Conservation (phyloP, 306 rosid species). For the Quercus robur region DNA sequence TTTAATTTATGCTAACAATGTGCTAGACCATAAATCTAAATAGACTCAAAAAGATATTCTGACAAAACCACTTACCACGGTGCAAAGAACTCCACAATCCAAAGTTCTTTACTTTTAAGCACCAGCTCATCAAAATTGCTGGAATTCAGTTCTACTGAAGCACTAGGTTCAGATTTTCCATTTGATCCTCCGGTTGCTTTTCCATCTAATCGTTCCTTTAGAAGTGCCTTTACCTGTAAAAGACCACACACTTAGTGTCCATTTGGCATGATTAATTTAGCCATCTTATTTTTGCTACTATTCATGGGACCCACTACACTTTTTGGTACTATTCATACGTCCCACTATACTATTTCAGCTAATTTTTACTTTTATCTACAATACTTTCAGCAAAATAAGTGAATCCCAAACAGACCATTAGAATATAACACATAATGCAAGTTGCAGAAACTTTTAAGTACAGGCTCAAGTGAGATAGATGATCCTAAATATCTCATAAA, state of each 20-base stretch:
- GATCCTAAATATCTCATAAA: constrained; percentile 6
- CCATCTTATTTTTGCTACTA: too few species aligned
- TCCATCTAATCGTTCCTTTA: constrained; percentile 86
- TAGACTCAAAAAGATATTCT: not conserved
- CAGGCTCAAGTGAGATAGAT: not conserved
- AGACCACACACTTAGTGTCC: constrained; percentile 1
- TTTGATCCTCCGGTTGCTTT: constrained; percentile 77
- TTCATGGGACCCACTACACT: too few species aligned
- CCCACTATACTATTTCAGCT: too few species aligned
- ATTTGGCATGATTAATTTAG: too few species aligned
- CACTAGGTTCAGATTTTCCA: constrained; percentile 64
- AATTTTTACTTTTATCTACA: too few species aligned
- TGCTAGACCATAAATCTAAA: not conserved
- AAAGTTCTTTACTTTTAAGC: constrained; percentile 87
- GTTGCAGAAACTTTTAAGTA: not conserved
- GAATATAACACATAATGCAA: constrained; percentile 3
- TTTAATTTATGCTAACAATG: constrained; percentile 1
- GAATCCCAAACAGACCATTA: not conserved
- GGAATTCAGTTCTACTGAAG: constrained; percentile 80
- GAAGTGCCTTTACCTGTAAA: constrained; percentile 70
- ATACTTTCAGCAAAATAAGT: too few species aligned
- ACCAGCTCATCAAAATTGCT: constrained; percentile 82
- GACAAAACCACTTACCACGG: constrained; percentile 63
- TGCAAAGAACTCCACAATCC: constrained; percentile 98
- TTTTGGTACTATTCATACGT: too few species aligned